phyloP scores from a whole-genome alignment of 2,329 filamentous ascomycete species.

The Pseudogymnoascus sp. region DNA sequence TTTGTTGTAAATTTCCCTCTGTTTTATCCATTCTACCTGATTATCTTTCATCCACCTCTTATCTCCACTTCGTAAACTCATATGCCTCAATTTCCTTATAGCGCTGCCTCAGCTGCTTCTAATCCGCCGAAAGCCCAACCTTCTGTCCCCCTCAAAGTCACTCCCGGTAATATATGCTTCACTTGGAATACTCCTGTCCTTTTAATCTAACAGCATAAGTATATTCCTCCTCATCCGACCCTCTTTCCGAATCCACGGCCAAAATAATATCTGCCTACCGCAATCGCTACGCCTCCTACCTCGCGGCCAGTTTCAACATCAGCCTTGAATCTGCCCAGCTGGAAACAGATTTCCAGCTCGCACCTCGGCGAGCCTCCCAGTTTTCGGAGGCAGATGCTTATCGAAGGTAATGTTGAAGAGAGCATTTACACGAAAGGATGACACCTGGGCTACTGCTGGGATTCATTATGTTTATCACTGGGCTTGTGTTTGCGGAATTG shows the following conservation, averaged over 20 bases:
- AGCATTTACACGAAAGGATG: background rate
- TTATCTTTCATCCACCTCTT: background rate
- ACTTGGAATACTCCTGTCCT: background rate
- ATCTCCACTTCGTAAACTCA: background rate
- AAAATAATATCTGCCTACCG: background rate
- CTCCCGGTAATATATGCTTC: background rate
- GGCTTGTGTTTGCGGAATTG: background rate
- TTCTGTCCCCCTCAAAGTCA: background rate
- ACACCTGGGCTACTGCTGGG: background rate
- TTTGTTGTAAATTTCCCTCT: background rate
- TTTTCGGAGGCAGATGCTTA: background rate
- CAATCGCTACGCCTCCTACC: background rate
- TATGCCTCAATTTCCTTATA: background rate
- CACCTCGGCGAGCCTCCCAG: background rate
- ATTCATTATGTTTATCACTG: background rate
- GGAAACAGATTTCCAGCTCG: background rate
- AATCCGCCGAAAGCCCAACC: background rate
- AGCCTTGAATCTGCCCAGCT: background rate
- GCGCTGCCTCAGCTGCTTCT: background rate
- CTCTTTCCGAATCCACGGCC: background rate
- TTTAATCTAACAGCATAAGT: background rate
- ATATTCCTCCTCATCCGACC: background rate
- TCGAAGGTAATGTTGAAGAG: background rate
- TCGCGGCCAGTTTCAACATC: background rate
- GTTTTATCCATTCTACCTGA: background rate